These are phyloP conservation scores for Diaporthe sp. DNA, from an alignment of 2,329 filamentous ascomycete genomes.

Conservation along the genomic window DNA sequence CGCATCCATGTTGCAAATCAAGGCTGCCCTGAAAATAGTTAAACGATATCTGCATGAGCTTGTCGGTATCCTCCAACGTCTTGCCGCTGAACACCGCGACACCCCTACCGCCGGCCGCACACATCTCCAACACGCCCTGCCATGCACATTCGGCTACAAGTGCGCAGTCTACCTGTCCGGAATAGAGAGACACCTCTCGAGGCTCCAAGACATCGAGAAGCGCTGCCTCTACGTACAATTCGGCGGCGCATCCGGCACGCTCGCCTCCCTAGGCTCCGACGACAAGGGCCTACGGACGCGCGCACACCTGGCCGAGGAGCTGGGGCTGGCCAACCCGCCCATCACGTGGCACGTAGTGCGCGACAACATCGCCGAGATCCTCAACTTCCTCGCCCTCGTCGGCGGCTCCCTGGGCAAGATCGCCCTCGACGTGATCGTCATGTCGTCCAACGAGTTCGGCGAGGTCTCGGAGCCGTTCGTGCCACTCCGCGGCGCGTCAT, in stretches of 20 bases:
- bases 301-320: constrained; percentile 60
- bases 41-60: constrained; percentile 58
- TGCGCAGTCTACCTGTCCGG: constrained; percentile 66
- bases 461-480: constrained; percentile 69
- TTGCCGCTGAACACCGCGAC: constrained; percentile 61
- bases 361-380: constrained; percentile 63
- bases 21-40: constrained; percentile 61
- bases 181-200: constrained; percentile 60
- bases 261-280: constrained; percentile 63
- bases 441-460: constrained; percentile 68
- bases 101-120: constrained; percentile 70
- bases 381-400: constrained; percentile 65
- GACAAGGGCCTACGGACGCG: constrained; percentile 59
- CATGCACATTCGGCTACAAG: constrained; percentile 60
- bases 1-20: constrained; percentile 66
- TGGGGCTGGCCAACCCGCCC: constrained; percentile 60
- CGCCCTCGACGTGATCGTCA: constrained; percentile 67
- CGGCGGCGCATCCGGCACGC: constrained; percentile 67
- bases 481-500: constrained; percentile 65
- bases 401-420: constrained; percentile 68
- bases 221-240: constrained; percentile 66
- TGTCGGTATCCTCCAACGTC: constrained; percentile 53
- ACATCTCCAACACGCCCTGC: constrained; percentile 66
- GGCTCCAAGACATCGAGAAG: constrained; percentile 59
- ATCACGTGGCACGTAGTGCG: constrained; percentile 71